These are phyloP conservation scores for Lichtheimia ramosa DNA, from an alignment of 371 early-diverging fungal genomes.

Conservation along the genomic window DNA sequence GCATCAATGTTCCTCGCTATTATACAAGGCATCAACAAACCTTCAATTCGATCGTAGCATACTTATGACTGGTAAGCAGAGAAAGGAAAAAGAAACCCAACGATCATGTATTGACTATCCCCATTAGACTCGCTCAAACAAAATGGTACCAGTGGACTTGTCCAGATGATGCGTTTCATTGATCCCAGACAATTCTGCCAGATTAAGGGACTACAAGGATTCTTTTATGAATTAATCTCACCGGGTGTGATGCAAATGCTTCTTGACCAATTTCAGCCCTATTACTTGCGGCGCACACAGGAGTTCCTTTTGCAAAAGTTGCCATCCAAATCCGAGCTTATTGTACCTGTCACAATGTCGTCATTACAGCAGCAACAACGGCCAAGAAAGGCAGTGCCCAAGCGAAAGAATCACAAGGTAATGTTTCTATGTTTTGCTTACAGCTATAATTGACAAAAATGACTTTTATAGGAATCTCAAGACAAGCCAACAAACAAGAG, in stretches of 20 bases:
- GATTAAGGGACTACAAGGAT: conserved; percentile 46
- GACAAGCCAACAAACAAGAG: no score
- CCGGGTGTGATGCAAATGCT: conserved; percentile 35
- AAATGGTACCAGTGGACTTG: conserved; percentile 73
- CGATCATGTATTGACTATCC: not conserved
- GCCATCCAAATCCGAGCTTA: conserved; percentile 88
- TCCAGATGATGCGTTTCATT: conserved; percentile 79
- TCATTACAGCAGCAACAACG: conserved; percentile 73
- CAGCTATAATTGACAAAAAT: no score
- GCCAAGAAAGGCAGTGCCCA: no score
- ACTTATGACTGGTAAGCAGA: conserved; percentile 62
- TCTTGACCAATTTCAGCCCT: conserved; percentile 62
- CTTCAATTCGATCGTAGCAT: conserved; percentile 60
- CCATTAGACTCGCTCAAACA: conserved; percentile 72
- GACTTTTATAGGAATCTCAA: no score
- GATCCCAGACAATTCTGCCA: conserved; percentile 51
- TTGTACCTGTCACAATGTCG: conserved; percentile 84
- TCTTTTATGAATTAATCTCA: conserved; percentile 53
- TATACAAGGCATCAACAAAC: conserved; percentile 57
- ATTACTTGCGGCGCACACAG: conserved; percentile 92
- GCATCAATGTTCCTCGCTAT: conserved; percentile 71
- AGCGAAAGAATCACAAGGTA: no score
- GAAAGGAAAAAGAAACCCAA: not conserved
- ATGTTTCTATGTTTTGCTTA: no score
- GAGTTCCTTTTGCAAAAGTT: conserved; percentile 75